Conservation (phyloP, 116 monocot genomes). For the Thalassia testudinum region DNA sequence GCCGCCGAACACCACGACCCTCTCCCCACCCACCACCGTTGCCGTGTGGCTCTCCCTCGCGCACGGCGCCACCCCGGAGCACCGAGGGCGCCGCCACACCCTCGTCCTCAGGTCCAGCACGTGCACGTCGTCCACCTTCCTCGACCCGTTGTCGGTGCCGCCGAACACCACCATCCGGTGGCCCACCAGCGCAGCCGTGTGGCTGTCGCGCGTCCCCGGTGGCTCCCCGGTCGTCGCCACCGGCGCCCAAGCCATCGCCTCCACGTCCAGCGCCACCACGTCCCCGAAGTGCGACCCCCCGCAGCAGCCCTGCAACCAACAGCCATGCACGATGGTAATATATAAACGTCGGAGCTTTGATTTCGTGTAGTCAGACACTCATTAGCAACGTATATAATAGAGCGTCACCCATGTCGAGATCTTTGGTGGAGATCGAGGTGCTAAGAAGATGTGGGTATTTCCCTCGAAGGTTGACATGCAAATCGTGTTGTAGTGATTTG, state of each 20-base stretch:
- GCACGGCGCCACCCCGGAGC: slow-evolving; percentile 47
- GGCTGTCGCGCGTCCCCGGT: slow-evolving; percentile 85
- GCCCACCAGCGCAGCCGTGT: slow-evolving; percentile 39
- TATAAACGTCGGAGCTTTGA: no score
- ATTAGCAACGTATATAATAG: no score
- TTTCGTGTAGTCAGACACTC: no score
- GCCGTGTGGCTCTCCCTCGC: slow-evolving; percentile 83
- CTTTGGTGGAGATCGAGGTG: no score
- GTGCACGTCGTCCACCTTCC: slow-evolving; percentile 83
- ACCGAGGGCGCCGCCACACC: slow-evolving; percentile 55
- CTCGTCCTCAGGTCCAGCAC: slow-evolving; percentile 50
- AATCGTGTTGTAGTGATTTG: no score
- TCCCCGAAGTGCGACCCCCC: slow-evolving; percentile 88
- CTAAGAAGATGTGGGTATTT: no score
- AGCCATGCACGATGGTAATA: no score
- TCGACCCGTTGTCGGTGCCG: slow-evolving; percentile 56
- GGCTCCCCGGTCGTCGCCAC: slow-evolving; percentile 49
- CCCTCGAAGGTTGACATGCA: no score
- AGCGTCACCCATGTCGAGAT: no score
- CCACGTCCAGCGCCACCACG: slow-evolving; percentile 61
- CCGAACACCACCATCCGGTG: slow-evolving; percentile 66
- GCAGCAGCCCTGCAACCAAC: slow-evolving; percentile 55
- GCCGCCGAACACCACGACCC: slow-evolving; percentile 71
- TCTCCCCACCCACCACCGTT: slow-evolving; percentile 37
- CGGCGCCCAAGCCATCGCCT: slow-evolving; percentile 60